Percentiles rank a stretch among this genome's conserved stretches.
Conservation (phyloP, 176 grass and related monocot species). For the Aechmea fasciata region DNA sequence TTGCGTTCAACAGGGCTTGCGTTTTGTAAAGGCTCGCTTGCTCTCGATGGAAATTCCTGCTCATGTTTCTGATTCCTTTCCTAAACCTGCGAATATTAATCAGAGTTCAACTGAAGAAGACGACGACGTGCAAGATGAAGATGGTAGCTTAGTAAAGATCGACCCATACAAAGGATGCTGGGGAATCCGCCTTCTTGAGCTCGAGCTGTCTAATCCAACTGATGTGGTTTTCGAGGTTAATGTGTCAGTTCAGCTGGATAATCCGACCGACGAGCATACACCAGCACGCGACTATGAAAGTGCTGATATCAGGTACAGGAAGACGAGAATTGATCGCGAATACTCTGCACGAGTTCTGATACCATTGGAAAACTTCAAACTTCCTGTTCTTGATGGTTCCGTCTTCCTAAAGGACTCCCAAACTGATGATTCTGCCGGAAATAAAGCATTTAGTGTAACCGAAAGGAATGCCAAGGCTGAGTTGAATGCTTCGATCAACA, state of each 20-base stretch:
- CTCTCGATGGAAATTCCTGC: conserved; percentile 97
- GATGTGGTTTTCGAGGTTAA: conserved; percentile 94
- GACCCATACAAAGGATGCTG: conserved; percentile 85
- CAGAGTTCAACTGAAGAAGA: conserved; percentile 27
- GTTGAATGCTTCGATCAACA: conserved; percentile 75
- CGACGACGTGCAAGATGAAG: conserved; percentile 16
- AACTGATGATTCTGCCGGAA: conserved; percentile 33
- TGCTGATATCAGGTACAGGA: conserved; percentile 41
- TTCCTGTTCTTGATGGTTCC: conserved; percentile 84
- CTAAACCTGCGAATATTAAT: conserved; percentile 23
- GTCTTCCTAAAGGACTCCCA: conserved; percentile 60
- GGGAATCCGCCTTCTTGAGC: conserved; percentile 87
- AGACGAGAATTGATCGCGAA: conserved; percentile 90
- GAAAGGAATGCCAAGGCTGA: conserved; percentile 94
- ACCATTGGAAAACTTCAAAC: conserved; percentile 90
- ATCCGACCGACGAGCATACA: conserved; percentile 22
- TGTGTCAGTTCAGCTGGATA: conserved; percentile 70
- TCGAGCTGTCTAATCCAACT: conserved; percentile 89
- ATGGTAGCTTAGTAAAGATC: conserved; percentile 55
- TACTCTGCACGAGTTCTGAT: conserved; percentile 95
- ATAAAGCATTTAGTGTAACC: conserved; percentile 31
- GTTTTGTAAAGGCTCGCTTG: conserved; percentile 74
- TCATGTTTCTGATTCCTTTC: conserved; percentile 39
- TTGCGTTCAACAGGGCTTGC: conserved; percentile 80
- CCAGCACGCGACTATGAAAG: conserved; percentile 18